These are phyloP conservation scores for Amylocarpus encephaloides DNA, from an alignment of 2,329 filamentous ascomycete genomes.

Conservation along the genomic window DNA sequence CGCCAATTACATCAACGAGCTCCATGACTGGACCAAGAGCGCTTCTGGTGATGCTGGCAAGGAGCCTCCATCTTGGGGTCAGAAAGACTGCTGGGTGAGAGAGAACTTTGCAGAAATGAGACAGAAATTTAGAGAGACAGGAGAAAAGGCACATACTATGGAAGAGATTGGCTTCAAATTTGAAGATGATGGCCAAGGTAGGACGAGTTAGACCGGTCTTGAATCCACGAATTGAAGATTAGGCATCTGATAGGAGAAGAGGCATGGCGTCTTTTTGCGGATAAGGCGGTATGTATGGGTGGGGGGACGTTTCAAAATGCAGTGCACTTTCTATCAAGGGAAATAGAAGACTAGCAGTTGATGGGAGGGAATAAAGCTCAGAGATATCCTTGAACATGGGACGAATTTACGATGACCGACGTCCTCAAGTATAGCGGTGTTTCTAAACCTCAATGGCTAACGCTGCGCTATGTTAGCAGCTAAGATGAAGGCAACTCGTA, in stretches of 20 bases:
- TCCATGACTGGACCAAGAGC: slow-evolving; percentile 59
- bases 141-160: slow-evolving; percentile 57
- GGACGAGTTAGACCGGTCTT: too few relatives aligned
- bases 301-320: too few relatives aligned
- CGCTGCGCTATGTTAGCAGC: not conserved
- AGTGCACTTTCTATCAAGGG: too few relatives aligned
- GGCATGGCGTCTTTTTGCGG: too few relatives aligned
- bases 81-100: slow-evolving; percentile 66
- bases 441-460: not conserved
- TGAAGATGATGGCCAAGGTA: slow-evolving; percentile 6
- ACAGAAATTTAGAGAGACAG: slow-evolving; percentile 61
- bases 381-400: too few relatives aligned
- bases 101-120: slow-evolving; percentile 63
- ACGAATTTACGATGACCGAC: too few relatives aligned
- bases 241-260: too few relatives aligned
- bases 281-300: too few relatives aligned
- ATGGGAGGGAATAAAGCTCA: too few relatives aligned
- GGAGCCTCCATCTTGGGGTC: slow-evolving; percentile 63
- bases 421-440: too few relatives aligned
- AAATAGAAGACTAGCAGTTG: too few relatives aligned
- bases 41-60: slow-evolving; percentile 47
- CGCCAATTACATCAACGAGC: slow-evolving; percentile 61
- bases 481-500: not conserved
- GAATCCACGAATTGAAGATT: too few relatives aligned
- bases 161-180: slow-evolving; percentile 66